Base-by-base conservation (phyloP, 805 yeast species). In the Suhomyces canberraensis region DNA sequence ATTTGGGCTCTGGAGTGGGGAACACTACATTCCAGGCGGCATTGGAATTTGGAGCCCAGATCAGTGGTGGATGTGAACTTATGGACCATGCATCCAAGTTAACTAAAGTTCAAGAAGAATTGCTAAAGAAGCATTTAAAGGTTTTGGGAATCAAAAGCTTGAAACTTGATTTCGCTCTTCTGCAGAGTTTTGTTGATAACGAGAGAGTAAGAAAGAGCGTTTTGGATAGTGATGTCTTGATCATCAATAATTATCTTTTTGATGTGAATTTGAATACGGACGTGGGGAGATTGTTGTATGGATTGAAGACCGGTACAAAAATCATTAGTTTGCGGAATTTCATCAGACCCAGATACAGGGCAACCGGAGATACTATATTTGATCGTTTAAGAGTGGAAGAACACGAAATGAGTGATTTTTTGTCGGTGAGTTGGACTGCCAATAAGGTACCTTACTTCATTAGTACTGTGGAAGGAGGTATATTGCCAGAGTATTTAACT, bases 1-100 rank as follows among this genome's bases (percentile, higher is more conserved):
- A 90, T 60, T 66, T 90, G 16, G 97, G 97, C 0, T 87, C 95
- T 0, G 97, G 97, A 11, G 96, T 90, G 11, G 97, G 96, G 0
- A 90, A 90, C 54, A 87, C 96, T 40, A 82, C 84, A 0, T 72
- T 89, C 28, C 96, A 89, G 56, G 95, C 96, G 0, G 88, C 96
- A 0, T 58, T 90, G 24, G 95, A 89, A 50, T 79, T 76, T 54
- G 95, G 96, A 2, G 84, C 89, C 42, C 70, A 70, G 36, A 47
- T 54, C 11, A 81, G 95, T 57, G 87, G 85, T 51, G 97, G 97
- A 1, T 86, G 91, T 59, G 97, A 90, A 55, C 75, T 90, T 32
- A 89, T 89, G 95, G 75, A 74, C 13, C 81, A 81, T 46, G 95
- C 96, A 0, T 82, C 90, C 8, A 64, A 68, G 5, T 64, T 89